Evolutionary conservation across 148 eudicot genomes (phyloP).

Genomic region (Chenopodium berlandieri): DNA sequence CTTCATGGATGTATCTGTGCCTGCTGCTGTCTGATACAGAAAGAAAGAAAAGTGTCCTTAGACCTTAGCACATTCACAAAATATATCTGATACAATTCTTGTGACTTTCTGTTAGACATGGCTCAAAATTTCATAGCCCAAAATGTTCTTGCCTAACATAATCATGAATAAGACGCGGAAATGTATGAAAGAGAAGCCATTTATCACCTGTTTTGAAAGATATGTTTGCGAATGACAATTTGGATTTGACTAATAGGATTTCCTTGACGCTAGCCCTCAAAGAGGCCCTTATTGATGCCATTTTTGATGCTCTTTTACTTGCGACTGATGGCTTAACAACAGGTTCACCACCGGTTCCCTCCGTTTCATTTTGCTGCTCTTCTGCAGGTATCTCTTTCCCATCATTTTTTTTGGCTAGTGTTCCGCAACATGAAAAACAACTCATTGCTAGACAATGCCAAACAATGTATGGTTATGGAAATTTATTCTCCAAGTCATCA

Average conservation of each 20-base stretch:
- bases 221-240: conserved; percentile 57
- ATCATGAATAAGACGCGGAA: neutral
- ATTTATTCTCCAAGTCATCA: neutral
- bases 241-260: conserved; percentile 26
- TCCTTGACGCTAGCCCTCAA: conserved; percentile 51
- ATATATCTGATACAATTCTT: neutral
- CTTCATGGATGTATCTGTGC: conserved; percentile 68
- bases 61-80: neutral
- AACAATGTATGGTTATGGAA: neutral
- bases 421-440: conserved; percentile 32
- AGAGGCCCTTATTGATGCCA: conserved; percentile 23
- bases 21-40: conserved; percentile 65
- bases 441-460: conserved; percentile 23
- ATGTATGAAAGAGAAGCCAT: neutral
- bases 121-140: too few species aligned
- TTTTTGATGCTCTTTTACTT: neutral
- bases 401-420: neutral
- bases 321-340: neutral
- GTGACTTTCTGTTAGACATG: too few species aligned
- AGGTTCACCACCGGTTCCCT: conserved; percentile 2
- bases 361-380: conserved; percentile 6
- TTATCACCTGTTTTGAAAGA: conserved; percentile 66
- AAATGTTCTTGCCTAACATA: too few species aligned
- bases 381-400: conserved; percentile 1
- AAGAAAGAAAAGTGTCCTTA: neutral